Percentiles rank a stretch among this genome's conserved stretches.
Evolutionary conservation across 495 filamentous ascomycete species (phyloP).

Genomic region (Bacidia gigantensis): DNA sequence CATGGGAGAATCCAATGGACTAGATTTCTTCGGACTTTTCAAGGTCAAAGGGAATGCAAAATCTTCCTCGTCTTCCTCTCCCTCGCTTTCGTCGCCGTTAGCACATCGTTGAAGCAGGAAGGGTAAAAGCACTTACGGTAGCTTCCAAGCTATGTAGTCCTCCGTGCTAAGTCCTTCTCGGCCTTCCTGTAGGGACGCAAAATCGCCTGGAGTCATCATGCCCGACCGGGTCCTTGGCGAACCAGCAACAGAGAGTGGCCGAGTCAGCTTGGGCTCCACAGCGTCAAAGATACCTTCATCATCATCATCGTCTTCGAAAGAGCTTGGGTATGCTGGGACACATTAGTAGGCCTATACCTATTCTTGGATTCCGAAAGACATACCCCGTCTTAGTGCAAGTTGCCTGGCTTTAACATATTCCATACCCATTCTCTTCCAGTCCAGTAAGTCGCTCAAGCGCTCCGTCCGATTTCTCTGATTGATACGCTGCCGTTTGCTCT

Average conservation of each 20-base stretch:
- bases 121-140: conserved; percentile 60
- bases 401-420: conserved; percentile 97
- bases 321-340: conserved; percentile 62
- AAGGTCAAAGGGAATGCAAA: conserved; percentile 86
- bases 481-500: conserved; percentile 90
- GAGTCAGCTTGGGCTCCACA: conserved; percentile 81
- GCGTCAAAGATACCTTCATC: conserved; percentile 74
- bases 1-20: conserved; percentile 12
- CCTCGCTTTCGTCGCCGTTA: conserved; percentile 49
- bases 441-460: conserved; percentile 80
- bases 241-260: conserved; percentile 85
- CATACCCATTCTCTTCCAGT: conserved; percentile 99
- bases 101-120: not conserved
- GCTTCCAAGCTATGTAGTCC: conserved; percentile 94
- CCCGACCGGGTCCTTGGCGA: conserved; percentile 81
- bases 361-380: conserved; percentile 2
- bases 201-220: conserved; percentile 99
- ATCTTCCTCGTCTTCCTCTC: conserved; percentile 92
- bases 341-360: conserved; percentile 2
- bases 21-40: conserved; percentile 30
- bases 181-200: conserved; percentile 88
- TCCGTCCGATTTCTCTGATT: conserved; percentile 98
- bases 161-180: conserved; percentile 88
- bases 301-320: conserved; percentile 64
- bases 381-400: conserved; percentile 71